These are phyloP conservation scores for Podaxis sp. DNA, from an alignment of 768 basidiomycete species.

Conservation along the genomic window DNA sequence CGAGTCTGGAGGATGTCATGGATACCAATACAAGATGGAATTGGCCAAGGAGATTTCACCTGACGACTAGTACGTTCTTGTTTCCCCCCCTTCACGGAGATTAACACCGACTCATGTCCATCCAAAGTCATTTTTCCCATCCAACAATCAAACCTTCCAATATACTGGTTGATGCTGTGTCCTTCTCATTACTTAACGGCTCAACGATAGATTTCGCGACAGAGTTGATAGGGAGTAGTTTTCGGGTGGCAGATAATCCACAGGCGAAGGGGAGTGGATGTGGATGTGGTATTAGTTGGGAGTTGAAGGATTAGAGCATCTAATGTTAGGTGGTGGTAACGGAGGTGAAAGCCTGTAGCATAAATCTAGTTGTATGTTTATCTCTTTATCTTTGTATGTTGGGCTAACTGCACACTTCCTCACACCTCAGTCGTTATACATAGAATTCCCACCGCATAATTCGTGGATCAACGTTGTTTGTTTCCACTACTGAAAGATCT, in stretches of 20 bases:
- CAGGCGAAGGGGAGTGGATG: slow-evolving; percentile 89
- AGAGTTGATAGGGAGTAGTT: slow-evolving; percentile 92
- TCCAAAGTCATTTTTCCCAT: slow-evolving; percentile 66
- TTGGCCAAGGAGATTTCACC: slow-evolving; percentile 58
- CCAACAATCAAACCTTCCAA: slow-evolving; percentile 70
- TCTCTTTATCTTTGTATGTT: neutral
- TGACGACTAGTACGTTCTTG: slow-evolving; percentile 79
- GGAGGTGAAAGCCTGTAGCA: neutral
- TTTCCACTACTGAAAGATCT: neutral
- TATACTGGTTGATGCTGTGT: slow-evolving; percentile 83
- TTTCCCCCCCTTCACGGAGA: neutral
- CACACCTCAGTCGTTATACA: neutral
- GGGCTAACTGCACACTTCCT: neutral
- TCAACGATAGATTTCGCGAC: slow-evolving; percentile 90
- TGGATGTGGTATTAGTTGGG: slow-evolving; percentile 97
- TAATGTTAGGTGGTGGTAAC: no score
- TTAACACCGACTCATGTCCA: slow-evolving; percentile 5
- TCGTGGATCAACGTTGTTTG: no score
- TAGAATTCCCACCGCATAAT: neutral
- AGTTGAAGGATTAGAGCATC: slow-evolving; percentile 55
- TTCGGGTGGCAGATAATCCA: slow-evolving; percentile 82
- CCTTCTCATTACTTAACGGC: slow-evolving; percentile 82
- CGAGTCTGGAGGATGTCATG: slow-evolving; percentile 95
- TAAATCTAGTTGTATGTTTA: slow-evolving; percentile 5
- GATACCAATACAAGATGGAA: slow-evolving; percentile 94